These are phyloP conservation scores for Przewalskia tangutica DNA, from an alignment of 257 asterid genomes.

Conservation along the genomic window DNA sequence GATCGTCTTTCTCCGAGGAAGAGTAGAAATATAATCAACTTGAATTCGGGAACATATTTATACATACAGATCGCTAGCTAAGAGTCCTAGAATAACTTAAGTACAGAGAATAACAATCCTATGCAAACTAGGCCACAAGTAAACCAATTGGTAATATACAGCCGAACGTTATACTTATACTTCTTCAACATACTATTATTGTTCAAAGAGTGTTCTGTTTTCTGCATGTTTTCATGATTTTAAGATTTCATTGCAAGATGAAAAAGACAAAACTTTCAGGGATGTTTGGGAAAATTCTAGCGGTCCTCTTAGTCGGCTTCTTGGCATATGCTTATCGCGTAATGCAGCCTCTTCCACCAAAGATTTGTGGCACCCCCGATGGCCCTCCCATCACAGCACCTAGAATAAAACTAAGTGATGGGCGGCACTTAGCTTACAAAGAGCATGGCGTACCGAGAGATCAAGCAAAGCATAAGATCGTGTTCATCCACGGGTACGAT, in stretches of 20 bases:
- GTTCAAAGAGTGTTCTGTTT: background rate
- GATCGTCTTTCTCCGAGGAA: too few relatives aligned
- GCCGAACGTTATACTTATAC: too few relatives aligned
- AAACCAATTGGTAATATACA: background rate
- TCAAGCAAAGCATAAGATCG: conserved; percentile 52
- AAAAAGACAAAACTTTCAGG: conserved; percentile 32
- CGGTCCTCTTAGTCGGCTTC: conserved; percentile 45
- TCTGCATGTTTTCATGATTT: background rate
- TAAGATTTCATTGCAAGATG: background rate
- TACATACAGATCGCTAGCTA: too few relatives aligned
- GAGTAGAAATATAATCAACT: too few relatives aligned
- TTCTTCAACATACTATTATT: too few relatives aligned
- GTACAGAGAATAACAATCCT: background rate
- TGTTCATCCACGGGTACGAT: conserved; percentile 60
- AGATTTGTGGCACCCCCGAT: conserved; percentile 44
- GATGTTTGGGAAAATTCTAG: conserved; percentile 40
- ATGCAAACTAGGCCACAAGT: background rate
- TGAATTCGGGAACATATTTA: too few relatives aligned
- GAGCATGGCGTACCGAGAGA: conserved; percentile 65
- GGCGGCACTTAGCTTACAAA: conserved; percentile 71
- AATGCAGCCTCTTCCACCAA: conserved; percentile 60
- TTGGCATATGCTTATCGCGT: conserved; percentile 75
- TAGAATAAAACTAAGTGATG: conserved; percentile 71
- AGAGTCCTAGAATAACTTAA: too few relatives aligned
- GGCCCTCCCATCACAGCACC: conserved; percentile 70